phyloP scores from a whole-genome alignment of 1,139 yeast species.

The Schwanniomyces etchellsii region DNA sequence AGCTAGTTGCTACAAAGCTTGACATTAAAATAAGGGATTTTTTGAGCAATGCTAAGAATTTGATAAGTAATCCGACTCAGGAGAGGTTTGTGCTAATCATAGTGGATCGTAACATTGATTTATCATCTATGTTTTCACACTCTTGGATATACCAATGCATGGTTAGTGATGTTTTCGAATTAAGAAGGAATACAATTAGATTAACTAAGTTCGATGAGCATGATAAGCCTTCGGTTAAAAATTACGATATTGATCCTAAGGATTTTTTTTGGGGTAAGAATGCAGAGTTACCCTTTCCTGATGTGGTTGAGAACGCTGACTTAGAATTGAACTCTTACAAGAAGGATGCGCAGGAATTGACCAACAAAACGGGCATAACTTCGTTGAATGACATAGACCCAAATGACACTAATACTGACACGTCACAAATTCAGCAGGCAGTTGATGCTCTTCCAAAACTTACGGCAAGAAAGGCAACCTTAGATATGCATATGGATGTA shows the following conservation, averaged over 20 bases:
- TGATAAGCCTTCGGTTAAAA: slow-evolving; percentile 36
- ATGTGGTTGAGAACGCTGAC: slow-evolving; percentile 95
- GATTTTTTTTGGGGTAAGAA: slow-evolving; percentile 90
- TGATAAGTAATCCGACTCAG: slow-evolving; percentile 21
- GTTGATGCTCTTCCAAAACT: slow-evolving; percentile 89
- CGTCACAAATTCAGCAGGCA: slow-evolving; percentile 79
- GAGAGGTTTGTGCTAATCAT: slow-evolving; percentile 75
- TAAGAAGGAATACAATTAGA: slow-evolving; percentile 67
- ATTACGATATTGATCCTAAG: slow-evolving; percentile 82
- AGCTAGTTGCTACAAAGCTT: slow-evolving; percentile 80
- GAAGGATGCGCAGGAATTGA: slow-evolving; percentile 79
- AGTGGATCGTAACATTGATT: slow-evolving; percentile 82
- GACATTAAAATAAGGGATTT: slow-evolving; percentile 82
- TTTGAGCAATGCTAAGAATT: slow-evolving; percentile 58
- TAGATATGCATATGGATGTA: slow-evolving; percentile 97
- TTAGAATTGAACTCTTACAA: slow-evolving; percentile 75
- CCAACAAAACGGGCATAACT: slow-evolving; percentile 70
- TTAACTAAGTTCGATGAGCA: slow-evolving; percentile 34
- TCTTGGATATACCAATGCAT: slow-evolving; percentile 98
- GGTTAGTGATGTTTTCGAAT: slow-evolving; percentile 84
- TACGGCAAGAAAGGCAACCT: slow-evolving; percentile 79
- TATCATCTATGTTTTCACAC: slow-evolving; percentile 91
- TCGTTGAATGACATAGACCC: slow-evolving; percentile 73
- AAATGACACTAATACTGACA: slow-evolving; percentile 49
- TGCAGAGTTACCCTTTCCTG: slow-evolving; percentile 89